phyloP scores from a whole-genome alignment of 2,329 filamentous ascomycete genomes.

The Paracorniculantispora psalliotae region DNA sequence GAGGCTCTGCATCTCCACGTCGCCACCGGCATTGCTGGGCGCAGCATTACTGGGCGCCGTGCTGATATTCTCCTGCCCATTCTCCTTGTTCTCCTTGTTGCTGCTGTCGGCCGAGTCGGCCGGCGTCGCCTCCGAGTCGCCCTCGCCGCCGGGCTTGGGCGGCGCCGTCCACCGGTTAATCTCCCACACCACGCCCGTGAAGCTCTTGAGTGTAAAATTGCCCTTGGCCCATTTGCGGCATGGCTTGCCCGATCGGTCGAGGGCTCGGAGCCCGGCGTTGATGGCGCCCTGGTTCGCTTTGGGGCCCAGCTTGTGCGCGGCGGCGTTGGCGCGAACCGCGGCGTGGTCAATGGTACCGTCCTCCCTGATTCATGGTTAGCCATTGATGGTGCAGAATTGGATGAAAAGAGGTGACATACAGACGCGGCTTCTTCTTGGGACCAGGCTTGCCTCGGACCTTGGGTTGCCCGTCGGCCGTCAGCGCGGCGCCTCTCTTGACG shows the following conservation, averaged over 20 bases:
- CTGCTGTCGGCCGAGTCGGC: conserved; percentile 46
- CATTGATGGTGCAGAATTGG: conserved; percentile 8
- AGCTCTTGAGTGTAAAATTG: conserved; percentile 80
- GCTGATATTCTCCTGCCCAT: conserved; percentile 46
- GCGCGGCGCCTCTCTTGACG: conserved; percentile 62
- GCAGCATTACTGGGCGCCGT: conserved; percentile 39
- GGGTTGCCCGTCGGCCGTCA: conserved; percentile 55
- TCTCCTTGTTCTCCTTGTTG: conserved; percentile 62
- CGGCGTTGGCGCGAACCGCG: conserved; percentile 40
- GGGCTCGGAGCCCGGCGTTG: conserved; percentile 89
- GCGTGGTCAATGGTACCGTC: conserved; percentile 58
- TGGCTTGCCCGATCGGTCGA: conserved; percentile 86
- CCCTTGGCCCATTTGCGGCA: conserved; percentile 89
- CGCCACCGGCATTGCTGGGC: conserved; percentile 38
- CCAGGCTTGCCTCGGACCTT: conserved; percentile 82
- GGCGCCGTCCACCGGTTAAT: conserved; percentile 79
- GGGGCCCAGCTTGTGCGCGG: conserved; percentile 79
- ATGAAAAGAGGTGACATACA: conserved; percentile 58
- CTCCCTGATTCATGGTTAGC: conserved; percentile 40
- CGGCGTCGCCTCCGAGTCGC: conserved; percentile 41
- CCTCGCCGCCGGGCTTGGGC: conserved; percentile 46
- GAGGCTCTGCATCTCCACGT: conserved; percentile 50
- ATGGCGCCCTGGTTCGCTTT: conserved; percentile 97
- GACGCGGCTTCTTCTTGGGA: conserved; percentile 90
- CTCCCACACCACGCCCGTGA: conserved; percentile 81